Conservation (phyloP, 2,329 filamentous ascomycete species). For the Purpureocillium lavendulum region DNA sequence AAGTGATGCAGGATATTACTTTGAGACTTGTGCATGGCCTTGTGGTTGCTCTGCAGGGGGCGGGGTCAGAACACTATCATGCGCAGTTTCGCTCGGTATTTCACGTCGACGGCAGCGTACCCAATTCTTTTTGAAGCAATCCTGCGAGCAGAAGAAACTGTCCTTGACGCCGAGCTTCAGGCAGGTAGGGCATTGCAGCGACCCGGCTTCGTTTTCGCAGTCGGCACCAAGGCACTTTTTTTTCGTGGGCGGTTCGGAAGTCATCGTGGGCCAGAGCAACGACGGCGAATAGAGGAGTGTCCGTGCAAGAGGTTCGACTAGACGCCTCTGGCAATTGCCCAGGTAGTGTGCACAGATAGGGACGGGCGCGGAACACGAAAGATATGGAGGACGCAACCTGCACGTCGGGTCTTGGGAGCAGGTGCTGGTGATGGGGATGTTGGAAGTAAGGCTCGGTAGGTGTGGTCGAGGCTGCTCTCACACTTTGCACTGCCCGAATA, state of each 20-base stretch:
- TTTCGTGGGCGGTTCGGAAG: constrained; percentile 42
- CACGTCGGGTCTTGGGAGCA: too few species aligned
- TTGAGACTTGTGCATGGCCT: constrained; percentile 62
- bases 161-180: constrained; percentile 80
- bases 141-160: constrained; percentile 95
- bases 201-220: constrained; percentile 78
- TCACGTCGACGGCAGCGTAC: constrained; percentile 49
- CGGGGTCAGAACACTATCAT: constrained; percentile 7
- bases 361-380: too few species aligned
- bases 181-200: constrained; percentile 90
- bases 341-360: too few species aligned
- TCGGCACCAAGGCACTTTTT: constrained; percentile 73
- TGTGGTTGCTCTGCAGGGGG: constrained; percentile 64
- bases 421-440: too few species aligned
- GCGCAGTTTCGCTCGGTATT: too few species aligned
- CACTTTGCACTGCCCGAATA: too few species aligned
- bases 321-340: too few species aligned
- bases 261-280: constrained; percentile 35
- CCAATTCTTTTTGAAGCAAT: constrained; percentile 99
- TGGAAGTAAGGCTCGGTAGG: too few species aligned
- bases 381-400: too few species aligned
- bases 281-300: too few species aligned
- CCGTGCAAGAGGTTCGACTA: too few species aligned
- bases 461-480: too few species aligned
- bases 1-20: constrained; percentile 65